Base-by-base conservation (phyloP, 148 eudicot genomes). In the Silene conica region DNA sequence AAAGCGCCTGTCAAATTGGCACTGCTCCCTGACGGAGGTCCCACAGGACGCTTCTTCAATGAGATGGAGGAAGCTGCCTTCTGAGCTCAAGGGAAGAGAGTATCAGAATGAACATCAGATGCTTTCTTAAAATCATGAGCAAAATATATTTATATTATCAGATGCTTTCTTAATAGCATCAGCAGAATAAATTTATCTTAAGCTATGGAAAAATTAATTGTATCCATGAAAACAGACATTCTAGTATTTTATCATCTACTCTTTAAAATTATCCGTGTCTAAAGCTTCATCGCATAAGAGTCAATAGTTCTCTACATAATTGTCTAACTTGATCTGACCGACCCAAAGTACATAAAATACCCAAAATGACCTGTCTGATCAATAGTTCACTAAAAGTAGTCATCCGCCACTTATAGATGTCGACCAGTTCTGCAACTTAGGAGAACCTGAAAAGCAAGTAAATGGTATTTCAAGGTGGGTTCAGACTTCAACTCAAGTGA, bases 1-100 rank as follows among this genome's bases (percentile, higher is more conserved):
- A 60, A 59, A 67, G 61, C 38, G 21, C 61, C 73, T 2, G 73
- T 78, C 8, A 59, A 2, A 1, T 60, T 78, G 63, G 81, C 81
- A 8, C 19, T 78, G 26, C 69, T 61, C 18, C 73, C 73, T 68
- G 69, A 68, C 0, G 73, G 77, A 41, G 77, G 73, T 4, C 77
- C 77, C 45, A 45, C 81, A 18, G 81, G 81, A 1, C 54, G 73
- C 73, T 78, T 67, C 73, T 78, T 73, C 19, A 13, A 73, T 25
- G 69, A 50, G 52, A 78, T 14, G 25, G 20, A 68, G 22, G 43
- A 73, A 25, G 73, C 77, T 48, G 23, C 23, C 20, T 78, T 78
- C 63, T 78, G 68, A 76, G 21, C 50, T 14, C 56, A 20, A 23
- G 12, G 50, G 7, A 10, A 12, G 31, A 28, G 45, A 61, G 14